Percentiles rank a stretch among this genome's conserved stretches.
Evolutionary conservation across 1,284 basidiomycete species (phyloP).

Genomic region (Uromyces viciae-fabae): DNA sequence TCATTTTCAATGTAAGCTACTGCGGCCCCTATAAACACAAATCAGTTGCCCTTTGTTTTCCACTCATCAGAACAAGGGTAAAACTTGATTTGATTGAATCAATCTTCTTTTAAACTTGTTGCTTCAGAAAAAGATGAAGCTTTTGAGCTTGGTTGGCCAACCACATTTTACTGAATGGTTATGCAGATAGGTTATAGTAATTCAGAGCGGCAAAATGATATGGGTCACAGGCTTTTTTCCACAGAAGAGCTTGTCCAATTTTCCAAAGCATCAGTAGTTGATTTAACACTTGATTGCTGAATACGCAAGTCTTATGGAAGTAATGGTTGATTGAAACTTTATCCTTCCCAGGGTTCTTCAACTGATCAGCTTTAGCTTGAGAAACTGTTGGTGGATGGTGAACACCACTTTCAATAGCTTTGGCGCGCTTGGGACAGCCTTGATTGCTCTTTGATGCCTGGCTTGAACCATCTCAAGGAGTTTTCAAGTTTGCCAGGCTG

Average conservation of each 20-base stretch:
- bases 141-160: neutral
- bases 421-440: neutral
- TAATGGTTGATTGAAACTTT: neutral
- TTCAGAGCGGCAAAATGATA: neutral
- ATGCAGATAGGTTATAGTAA: neutral
- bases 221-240: neutral
- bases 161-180: neutral
- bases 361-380: neutral
- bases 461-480: neutral
- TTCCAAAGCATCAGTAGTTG: neutral
- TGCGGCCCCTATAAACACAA: neutral
- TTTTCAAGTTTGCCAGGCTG: neutral
- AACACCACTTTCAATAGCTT: neutral
- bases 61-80: neutral
- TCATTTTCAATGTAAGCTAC: neutral
- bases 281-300: slow-evolving; percentile 9
- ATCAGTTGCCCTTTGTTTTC: neutral
- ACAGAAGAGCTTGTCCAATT: neutral
- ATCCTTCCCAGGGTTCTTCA: neutral
- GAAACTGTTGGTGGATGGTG: neutral
- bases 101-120: neutral
- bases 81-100: neutral
- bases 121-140: neutral
- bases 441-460: neutral
- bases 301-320: neutral